Base-by-base conservation (phyloP, 495 filamentous ascomycete species). In the Penicillium longicatenatum region DNA sequence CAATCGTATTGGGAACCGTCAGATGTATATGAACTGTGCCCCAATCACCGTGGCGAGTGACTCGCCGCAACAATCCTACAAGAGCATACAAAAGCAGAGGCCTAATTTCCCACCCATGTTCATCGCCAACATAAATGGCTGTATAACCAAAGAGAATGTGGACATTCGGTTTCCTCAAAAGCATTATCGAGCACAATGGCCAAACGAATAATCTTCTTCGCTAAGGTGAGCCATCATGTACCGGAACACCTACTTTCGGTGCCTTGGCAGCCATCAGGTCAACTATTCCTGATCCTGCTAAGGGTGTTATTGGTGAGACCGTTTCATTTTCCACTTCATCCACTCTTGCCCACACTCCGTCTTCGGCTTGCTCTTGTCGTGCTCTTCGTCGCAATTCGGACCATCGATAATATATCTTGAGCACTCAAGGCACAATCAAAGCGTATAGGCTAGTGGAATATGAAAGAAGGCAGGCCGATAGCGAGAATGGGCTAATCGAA, bases 21-120 rank as follows among this genome's bases (percentile, higher is more conserved):
- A 96, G 69, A 90, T 94, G 82, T 96, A 95, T 77, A 94, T 94
- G 90, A 90, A 92, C 80, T 96, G 91, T 58, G 88, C 86, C 6
- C 81, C 86, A 2, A 77, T 93, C 53, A 82, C 78, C 6, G 76
- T 67, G 0, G 80, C 77, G 9, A 85, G 80, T 44, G 54, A 70
- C 22, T 62, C 59, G 20, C 71, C 72, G 61, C 57, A 67, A 16
- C 45, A 52, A 22, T 58, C n/a, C 43, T 30, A 35, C 19, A 37
- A 73, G 69, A 43, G 61, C 24, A 50, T 62, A 52, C 14, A 39
- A 14, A 72, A 68, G 29, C 20, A 20, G 16, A n/a, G 55, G 4
- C 31, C 56, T 56, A 70, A 70, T 17, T 86, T 93, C 11, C 92
- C 91, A 7, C 74, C 86, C 52, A 89, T 96, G 86, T 84, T 93